Conservation (phyloP, 257 asterid species). For the Orobanche coerulescens region DNA sequence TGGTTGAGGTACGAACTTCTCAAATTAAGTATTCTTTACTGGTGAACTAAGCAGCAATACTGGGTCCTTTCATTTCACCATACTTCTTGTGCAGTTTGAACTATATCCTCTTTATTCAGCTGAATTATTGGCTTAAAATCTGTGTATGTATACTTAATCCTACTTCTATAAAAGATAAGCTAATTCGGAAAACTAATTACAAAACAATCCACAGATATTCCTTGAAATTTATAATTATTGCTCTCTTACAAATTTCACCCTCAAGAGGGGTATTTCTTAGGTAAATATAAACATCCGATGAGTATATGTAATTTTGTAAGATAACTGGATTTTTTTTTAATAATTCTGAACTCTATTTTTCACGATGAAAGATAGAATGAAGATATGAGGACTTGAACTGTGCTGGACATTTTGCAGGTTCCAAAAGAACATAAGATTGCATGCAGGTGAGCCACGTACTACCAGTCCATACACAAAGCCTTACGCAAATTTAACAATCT, state of each 20-base stretch:
- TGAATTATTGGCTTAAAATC: too few relatives aligned
- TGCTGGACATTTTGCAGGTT: neutral
- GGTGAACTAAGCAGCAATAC: constrained; percentile 15
- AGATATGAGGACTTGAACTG: neutral
- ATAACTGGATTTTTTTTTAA: neutral
- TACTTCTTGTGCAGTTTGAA: neutral
- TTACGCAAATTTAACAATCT: neutral
- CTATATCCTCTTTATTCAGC: neutral
- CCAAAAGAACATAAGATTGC: too few relatives aligned
- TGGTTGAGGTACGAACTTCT: constrained; percentile 13
- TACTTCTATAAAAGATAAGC: too few relatives aligned
- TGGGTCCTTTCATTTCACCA: neutral
- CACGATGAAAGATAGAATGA: neutral
- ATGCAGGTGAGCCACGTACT: neutral
- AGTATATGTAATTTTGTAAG: neutral
- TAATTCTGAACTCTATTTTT: neutral
- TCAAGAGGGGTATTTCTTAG: too few relatives aligned
- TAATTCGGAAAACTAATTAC: too few relatives aligned
- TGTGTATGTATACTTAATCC: constrained; percentile 7
- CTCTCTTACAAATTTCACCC: too few relatives aligned
- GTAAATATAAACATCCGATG: neutral
- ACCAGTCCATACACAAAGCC: too few relatives aligned
- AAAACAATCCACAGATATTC: too few relatives aligned
- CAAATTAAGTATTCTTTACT: constrained; percentile 5
- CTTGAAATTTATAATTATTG: too few relatives aligned